Conservation (phyloP, 768 basidiomycete genomes). For the Stropharia rugosoannulata region DNA sequence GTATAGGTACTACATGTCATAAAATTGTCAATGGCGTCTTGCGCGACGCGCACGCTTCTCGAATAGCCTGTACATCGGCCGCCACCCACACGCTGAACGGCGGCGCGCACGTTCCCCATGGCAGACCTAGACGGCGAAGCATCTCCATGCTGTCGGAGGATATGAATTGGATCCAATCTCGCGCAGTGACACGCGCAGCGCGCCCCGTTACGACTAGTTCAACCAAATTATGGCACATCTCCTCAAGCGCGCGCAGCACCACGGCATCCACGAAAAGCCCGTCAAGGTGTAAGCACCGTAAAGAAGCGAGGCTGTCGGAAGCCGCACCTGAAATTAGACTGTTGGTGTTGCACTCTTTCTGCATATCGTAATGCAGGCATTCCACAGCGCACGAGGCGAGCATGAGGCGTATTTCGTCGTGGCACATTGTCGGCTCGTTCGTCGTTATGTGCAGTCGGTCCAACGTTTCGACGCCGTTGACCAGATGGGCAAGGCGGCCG, state of each 20-base stretch:
- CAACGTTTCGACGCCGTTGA: conserved; percentile 34
- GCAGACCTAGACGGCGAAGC: conserved; percentile 33
- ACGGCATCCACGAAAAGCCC: conserved; percentile 40
- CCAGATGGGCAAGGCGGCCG: conserved; percentile 41
- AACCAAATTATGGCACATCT: conserved; percentile 36
- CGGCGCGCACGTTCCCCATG: conserved; percentile 38
- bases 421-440: conserved; percentile 29
- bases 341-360: conserved; percentile 20
- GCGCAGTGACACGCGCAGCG: conserved; percentile 29
- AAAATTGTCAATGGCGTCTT: conserved; percentile 10
- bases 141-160: conserved; percentile 30
- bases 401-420: conserved; percentile 39
- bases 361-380: conserved; percentile 42
- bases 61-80: conserved; percentile 16
- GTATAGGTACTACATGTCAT: neutral
- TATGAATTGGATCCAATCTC: conserved; percentile 44
- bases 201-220: conserved; percentile 41
- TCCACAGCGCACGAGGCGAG: conserved; percentile 40
- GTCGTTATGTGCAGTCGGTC: conserved; percentile 36
- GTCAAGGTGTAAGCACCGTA: conserved; percentile 40
- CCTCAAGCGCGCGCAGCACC: conserved; percentile 30
- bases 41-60: conserved; percentile 16
- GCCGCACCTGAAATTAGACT: conserved; percentile 31
- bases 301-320: conserved; percentile 17
- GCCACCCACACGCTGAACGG: conserved; percentile 38